Percentiles rank a stretch among this genome's conserved stretches.
phyloP scores from a whole-genome alignment of 257 asterid genomes.

The Nicotiana knightiana region DNA sequence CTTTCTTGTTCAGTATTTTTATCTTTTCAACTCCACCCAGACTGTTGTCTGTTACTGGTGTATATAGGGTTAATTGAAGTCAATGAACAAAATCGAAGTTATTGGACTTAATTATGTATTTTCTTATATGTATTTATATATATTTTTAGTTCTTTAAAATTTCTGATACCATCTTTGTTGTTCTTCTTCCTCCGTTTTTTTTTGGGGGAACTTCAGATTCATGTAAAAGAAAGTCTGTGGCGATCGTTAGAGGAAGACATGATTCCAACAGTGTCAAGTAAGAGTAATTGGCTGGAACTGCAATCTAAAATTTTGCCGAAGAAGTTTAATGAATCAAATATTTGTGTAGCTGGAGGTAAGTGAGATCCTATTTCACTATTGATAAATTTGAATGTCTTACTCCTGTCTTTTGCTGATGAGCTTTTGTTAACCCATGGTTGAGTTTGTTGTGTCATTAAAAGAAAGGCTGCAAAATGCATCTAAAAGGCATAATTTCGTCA shows the following conservation, averaged over 20 bases:
- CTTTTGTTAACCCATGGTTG: neutral
- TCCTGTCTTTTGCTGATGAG: conserved; percentile 2
- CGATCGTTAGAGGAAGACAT: conserved; percentile 75
- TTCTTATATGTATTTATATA: neutral
- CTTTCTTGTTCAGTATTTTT: neutral
- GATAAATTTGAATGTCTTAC: neutral
- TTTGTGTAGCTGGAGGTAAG: conserved; percentile 98
- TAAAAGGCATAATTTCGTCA: neutral
- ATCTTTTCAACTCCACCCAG: neutral
- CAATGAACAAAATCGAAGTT: neutral
- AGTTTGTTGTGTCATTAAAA: neutral
- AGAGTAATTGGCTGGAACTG: conserved; percentile 85
- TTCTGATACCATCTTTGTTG: conserved; percentile 1
- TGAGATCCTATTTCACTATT: neutral
- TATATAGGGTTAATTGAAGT: neutral
- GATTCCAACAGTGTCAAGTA: conserved; percentile 59
- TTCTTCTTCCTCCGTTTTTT: conserved; percentile 11
- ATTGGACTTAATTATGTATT: neutral
- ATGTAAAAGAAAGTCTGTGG: conserved; percentile 75
- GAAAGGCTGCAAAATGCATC: neutral
- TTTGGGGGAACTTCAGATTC: conserved; percentile 41
- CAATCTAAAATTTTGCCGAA: conserved; percentile 58
- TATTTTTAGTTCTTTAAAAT: neutral
- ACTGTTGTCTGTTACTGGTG: neutral
- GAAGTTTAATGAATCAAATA: conserved; percentile 69